Evolutionary conservation across 768 basidiomycete genomes (phyloP).

Genomic region (Mrakia frigida): DNA sequence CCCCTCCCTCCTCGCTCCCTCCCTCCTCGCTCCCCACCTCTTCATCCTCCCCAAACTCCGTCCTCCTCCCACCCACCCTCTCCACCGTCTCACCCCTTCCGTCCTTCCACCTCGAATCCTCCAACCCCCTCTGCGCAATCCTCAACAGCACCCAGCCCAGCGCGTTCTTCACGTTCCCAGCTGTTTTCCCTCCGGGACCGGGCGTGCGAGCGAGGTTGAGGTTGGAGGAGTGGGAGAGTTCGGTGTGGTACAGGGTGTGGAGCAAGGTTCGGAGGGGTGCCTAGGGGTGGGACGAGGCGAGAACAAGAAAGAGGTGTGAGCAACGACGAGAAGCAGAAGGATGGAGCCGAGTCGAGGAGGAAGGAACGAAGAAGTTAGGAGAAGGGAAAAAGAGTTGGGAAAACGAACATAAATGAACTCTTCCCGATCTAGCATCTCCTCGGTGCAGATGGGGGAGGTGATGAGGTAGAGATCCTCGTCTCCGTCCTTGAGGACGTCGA

Average conservation of each 20-base stretch:
- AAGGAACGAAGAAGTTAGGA: background rate
- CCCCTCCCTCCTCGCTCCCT: background rate
- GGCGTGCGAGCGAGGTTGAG: background rate
- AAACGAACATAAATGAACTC: slow-evolving; percentile 4
- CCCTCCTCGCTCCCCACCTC: background rate
- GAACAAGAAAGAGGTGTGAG: background rate
- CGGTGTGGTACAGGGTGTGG: background rate
- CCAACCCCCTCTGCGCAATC: background rate
- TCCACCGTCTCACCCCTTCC: background rate
- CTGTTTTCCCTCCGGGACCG: background rate
- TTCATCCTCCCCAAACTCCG: background rate
- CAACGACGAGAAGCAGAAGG: background rate
- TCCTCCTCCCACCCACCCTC: background rate
- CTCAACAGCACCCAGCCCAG: background rate
- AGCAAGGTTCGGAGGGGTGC: slow-evolving; percentile 2
- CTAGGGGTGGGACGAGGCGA: background rate
- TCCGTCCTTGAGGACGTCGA: slow-evolving; percentile 13
- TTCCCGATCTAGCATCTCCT: slow-evolving; percentile 8
- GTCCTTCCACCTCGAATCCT: background rate
- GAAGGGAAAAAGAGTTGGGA: background rate
- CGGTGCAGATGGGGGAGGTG: background rate
- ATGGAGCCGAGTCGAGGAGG: background rate
- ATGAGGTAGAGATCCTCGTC: slow-evolving; percentile 7
- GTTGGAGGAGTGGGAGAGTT: background rate
- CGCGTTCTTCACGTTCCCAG: slow-evolving; percentile 3